Percentiles rank a stretch among this genome's conserved stretches.
phyloP scores from a whole-genome alignment of 495 filamentous ascomycete genomes.

The Glarea lozoyensis region DNA sequence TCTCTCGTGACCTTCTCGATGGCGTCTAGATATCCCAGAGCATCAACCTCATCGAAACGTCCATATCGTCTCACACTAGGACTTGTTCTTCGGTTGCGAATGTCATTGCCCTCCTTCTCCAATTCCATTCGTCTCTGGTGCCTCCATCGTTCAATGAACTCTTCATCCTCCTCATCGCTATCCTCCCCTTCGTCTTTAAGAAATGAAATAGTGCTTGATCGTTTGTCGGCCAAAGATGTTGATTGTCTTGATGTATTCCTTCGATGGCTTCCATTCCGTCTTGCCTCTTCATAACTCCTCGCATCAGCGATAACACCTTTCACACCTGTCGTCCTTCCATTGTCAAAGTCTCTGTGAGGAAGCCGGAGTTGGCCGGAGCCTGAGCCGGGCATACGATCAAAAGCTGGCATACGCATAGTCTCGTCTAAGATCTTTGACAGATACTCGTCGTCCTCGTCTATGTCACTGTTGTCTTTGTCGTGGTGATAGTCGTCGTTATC shows the following conservation, averaged over 20 bases:
- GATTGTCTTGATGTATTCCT: not conserved
- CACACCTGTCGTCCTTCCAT: slow-evolving; percentile 73
- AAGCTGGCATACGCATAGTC: slow-evolving; percentile 47
- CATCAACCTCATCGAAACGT: slow-evolving; percentile 74
- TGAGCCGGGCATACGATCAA: slow-evolving; percentile 29
- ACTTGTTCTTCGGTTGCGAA: slow-evolving; percentile 50
- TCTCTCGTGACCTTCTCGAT: slow-evolving; percentile 79
- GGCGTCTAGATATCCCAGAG: slow-evolving; percentile 84
- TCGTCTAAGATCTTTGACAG: slow-evolving; percentile 50
- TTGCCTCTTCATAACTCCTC: slow-evolving; percentile 74
- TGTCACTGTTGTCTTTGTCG: slow-evolving; percentile 39
- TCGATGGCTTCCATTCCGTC: slow-evolving; percentile 8
- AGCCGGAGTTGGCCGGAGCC: slow-evolving; percentile 40
- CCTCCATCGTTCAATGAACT: slow-evolving; percentile 78
- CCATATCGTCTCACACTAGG: slow-evolving; percentile 72
- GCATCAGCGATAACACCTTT: slow-evolving; percentile 98
- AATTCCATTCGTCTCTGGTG: slow-evolving; percentile 69
- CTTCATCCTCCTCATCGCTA: slow-evolving; percentile 65
- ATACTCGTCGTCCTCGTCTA: slow-evolving; percentile 47
- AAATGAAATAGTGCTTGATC: slow-evolving; percentile 10
- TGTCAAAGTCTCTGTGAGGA: slow-evolving; percentile 56
- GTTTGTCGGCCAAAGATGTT: slow-evolving; percentile 13
- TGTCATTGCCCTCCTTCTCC: slow-evolving; percentile 28
- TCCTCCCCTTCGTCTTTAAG: slow-evolving; percentile 32
- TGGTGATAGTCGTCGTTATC: slow-evolving; percentile 35